Base-by-base conservation (phyloP, 2,329 filamentous ascomycete genomes). In the Pseudogymnoascus destructans region DNA sequence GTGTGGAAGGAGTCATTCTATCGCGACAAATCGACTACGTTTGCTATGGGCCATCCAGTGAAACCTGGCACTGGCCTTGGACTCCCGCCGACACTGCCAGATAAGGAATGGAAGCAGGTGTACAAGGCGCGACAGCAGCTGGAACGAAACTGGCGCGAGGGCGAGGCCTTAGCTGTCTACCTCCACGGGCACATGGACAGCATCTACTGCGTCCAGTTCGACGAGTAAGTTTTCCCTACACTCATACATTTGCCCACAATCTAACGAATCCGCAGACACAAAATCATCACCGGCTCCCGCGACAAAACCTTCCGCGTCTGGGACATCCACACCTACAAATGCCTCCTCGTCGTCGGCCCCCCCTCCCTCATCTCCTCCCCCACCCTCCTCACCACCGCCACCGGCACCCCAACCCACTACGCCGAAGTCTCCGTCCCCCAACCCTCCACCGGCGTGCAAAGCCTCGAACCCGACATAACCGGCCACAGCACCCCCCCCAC, bases 131-230 rank as follows among this genome's bases (percentile, higher is more conserved):
- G 88, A 64, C 80, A 84, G 61, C 79, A 86, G 62, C 78, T 98
- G 61, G 85, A 89, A 64, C 75, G 78, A 63, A 82, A 87, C 62
- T 98, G 93, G 93, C 84, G 81, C 65, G 75, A 84, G 56, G 86
- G 87, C 59, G 84, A 85, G 63, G 88, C 90, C 7, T 21, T 55
- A 6, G 85, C 89, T 0, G 83, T 95, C 59, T 97, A 96, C 70
- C 79, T 98, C 19, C 89, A 93, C 66, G 93, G 93, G 1, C 93
- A 98, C 70, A 84, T 85, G 23, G 93, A 98, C 70, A 96, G 90
- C 64, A 95, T 98, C 59, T 98, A 98, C 73, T 98, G 93, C 71
- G 81, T 95, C 59, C 93, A 98, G 69, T 98, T 97, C 70, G 93
- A 98, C 70, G 92, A 97, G 85, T 90, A 79, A 66, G 85, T 75